Base-by-base conservation (phyloP, 2,329 filamentous ascomycete species). In the Hypoxylon sp. region DNA sequence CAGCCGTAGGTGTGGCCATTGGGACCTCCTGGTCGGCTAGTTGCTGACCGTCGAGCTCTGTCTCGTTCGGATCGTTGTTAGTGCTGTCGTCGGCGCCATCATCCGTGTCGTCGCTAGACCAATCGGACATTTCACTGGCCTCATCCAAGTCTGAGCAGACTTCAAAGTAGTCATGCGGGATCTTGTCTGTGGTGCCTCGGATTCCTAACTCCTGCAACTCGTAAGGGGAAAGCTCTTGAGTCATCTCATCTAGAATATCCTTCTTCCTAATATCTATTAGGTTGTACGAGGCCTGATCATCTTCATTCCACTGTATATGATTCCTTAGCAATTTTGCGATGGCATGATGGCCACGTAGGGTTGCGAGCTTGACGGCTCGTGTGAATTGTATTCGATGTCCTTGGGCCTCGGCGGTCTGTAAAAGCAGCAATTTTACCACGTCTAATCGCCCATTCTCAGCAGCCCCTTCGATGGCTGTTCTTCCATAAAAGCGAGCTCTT, bases 401-500 rank as follows among this genome's bases (percentile, higher is more conserved):
- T 11, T 23, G 47, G 32, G 29, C 2, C 16, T 50, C 8, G 27
- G 8, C 14, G 4, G 1, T 11, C 6, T 9, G 47, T 34, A 21
- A 27, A 46, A 55, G 52, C 3, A 63, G 46, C 6, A 55, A 9
- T 19, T 58, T 29, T 16, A 50, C 25, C 45, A 63, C 58, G 25
- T 58, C 60, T 4, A 63, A 27, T 11, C 45, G 39, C 16, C 60
- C 60, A 11, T 53, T 48, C 21, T 63, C 60, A 8, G 60, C 60
- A 12, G 60, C 53, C 25, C 19, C 53, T 32, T 63, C 60, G 19
- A 63, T 32, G 34, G 60, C 60, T 12, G 60, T 63, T 47, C 47
- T 51, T 8, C 60, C 53, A 6, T n/a, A 2, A 21, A 34, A 1
- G 4, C 11, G 19, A 3, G 60, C 45, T 48, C 30, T 23, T 8